Base-by-base conservation (phyloP, 306 rosid genomes). In the Castanospermum australe region DNA sequence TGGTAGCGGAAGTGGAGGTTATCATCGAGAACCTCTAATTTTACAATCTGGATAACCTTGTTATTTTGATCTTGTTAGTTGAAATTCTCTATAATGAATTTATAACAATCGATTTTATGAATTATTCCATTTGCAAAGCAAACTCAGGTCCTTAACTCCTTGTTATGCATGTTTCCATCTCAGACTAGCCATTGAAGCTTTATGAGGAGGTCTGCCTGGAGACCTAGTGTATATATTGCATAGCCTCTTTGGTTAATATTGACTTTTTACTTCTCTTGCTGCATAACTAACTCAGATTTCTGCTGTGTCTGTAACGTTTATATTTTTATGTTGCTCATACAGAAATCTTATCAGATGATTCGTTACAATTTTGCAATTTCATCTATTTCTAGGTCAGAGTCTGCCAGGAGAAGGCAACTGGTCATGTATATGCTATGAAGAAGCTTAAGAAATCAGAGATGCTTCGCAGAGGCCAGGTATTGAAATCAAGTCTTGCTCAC, bases 381-480 rank as follows among this genome's bases (percentile, higher is more conserved):
- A 74, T 76, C 73, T 77, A 50, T 87, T 54, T 41, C 62, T 84
- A 93, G 98, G 98, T 93, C 57, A 93, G 98, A 76, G 60, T 93
- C 77, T 93, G 98, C 80, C 86, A 92, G 74, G 98, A 89, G 79
- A 93, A 93, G 81, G 60, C 88, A 13, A 91, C 92, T 21, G 94
- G 97, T 60, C 87, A 93, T 54, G 92, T 91, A 25, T 93, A 89
- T 91, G 98, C 98, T 20, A 93, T 93, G 98, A 93, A 93, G 88
- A 93, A 93, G 83, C 92, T 93, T 21, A 93, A 89, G 88, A 93
- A 93, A 85, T 91, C 96, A 22, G 97, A 93, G 84, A 93, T 93
- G 97, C 98, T 93, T 44, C 92, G 97, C 57, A 85, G 98, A 73
- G 98, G 98, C 56, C 97, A 93, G 89, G 99, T 92, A 77, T 71